A percentile compares a stretch with the other conserved stretches of the same genome.
Conservation (phyloP, 2,329 filamentous ascomycete species). For the Cryphonectria carpinicola region DNA sequence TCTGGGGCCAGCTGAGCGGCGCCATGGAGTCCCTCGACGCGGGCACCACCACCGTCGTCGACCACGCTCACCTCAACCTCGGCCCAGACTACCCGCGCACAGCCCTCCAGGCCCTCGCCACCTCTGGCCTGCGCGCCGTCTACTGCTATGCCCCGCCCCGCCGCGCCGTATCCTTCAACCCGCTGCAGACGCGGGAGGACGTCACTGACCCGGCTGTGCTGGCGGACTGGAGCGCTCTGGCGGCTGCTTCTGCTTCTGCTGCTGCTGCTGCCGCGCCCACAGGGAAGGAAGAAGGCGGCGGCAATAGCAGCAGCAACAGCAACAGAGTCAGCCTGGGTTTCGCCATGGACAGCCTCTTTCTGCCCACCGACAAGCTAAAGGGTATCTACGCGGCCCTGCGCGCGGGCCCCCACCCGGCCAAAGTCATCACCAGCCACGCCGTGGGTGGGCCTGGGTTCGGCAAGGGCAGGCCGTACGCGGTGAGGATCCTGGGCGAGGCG, state of each 20-base stretch:
- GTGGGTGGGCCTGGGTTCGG: conserved; percentile 29
- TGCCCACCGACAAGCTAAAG: conserved; percentile 42
- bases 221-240: conserved; percentile 39
- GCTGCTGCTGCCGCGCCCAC: conserved; percentile 27
- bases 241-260: conserved; percentile 28
- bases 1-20: conserved; percentile 49
- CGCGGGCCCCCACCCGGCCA: conserved; percentile 36
- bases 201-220: conserved; percentile 42
- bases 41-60: conserved; percentile 48
- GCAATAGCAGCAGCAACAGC: background rate
- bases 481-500: conserved; percentile 38
- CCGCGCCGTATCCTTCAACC: conserved; percentile 37
- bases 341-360: conserved; percentile 47
- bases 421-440: conserved; percentile 48
- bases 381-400: conserved; percentile 43
- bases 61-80: conserved; percentile 42
- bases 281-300: background rate
- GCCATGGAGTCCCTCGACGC: conserved; percentile 45
- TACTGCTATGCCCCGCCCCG: conserved; percentile 46
- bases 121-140: conserved; percentile 50
- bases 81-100: conserved; percentile 38
- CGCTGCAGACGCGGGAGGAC: conserved; percentile 34
- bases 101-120: conserved; percentile 45
- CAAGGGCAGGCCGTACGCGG: conserved; percentile 25
- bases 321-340: conserved; percentile 47